phyloP scores from a whole-genome alignment of 495 filamentous ascomycete species.

The Apiosordaria backusii region DNA sequence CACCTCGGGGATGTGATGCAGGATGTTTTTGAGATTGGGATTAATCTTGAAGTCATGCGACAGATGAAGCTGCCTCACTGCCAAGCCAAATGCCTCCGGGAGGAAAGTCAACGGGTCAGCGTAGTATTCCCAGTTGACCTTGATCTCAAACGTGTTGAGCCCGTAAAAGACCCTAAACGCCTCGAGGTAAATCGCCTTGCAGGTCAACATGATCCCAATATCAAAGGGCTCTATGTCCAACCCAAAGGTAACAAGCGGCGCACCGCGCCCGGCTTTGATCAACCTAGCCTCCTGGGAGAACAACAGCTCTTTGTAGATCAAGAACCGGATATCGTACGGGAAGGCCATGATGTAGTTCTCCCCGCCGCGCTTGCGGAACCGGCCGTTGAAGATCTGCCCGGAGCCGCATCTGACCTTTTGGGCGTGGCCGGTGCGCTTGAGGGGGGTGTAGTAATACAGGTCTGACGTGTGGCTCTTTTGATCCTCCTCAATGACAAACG shows the following conservation, averaged over 20 bases:
- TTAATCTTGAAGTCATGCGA: background rate
- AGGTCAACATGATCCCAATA: background rate
- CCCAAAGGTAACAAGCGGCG: background rate
- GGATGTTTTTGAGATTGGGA: background rate
- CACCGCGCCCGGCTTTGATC: background rate
- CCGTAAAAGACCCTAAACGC: background rate
- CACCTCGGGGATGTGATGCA: background rate
- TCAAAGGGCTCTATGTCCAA: background rate
- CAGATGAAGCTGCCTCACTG: background rate
- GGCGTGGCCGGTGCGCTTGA: background rate
- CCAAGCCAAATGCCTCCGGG: background rate
- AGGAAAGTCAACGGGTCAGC: background rate
- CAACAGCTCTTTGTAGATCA: background rate
- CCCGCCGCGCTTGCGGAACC: background rate
- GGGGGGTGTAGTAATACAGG: background rate
- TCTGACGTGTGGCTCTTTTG: background rate
- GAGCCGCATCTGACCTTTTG: background rate
- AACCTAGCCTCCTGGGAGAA: background rate
- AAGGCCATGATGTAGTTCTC: background rate
- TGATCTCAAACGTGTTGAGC: background rate
- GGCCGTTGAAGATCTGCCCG: slow-evolving; percentile 38
- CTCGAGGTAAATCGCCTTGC: background rate
- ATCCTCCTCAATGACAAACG: background rate
- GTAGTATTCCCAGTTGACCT: background rate
- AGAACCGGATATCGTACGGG: background rate